Evolutionary conservation across 495 filamentous ascomycete species (phyloP), one percentile per base, ranked within the genome.

Genomic region (Penicillium chermesinum): DNA sequence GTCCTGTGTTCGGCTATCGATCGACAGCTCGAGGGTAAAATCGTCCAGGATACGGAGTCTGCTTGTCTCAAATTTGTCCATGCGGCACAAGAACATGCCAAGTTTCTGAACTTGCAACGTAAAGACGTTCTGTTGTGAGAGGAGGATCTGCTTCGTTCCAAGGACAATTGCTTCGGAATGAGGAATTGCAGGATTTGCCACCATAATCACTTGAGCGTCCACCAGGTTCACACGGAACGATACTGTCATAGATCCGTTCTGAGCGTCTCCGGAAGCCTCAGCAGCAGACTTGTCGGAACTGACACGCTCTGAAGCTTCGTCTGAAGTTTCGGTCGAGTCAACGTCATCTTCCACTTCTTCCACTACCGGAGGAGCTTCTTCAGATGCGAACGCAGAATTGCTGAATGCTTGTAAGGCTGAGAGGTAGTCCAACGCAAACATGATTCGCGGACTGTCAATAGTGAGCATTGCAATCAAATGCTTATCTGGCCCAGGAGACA

Each of bases 61-160:
- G 42, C 81, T 86, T 14, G 83, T 88, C 46, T 95, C 91, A 52
- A 95, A 95, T 51, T 86, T 86, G 61, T 98, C 93, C 94, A 98
- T 97, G 20, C 93, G 87, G 62, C 93, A 98, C 30, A 98, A 72
- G 66, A 96, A 98, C 91, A 98, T 97, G 46, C 93, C 94, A 38
- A 96, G 83, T 58, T 96, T 82, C 30, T 86, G 86, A 7, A 97
- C 78, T 58, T 97, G 94, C 47, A 98, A 74, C 8, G 94, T 96
- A 41, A 90, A 77, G 17, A 91, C 89, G 70, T 97, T 88, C 65
- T 98, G 93, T 58, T 93, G 87, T 12, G 93, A 93, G 9, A 97
- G 73, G 6, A 97, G 75, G 5, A 96, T 80, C 60, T 98, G 88
- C 63, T 97, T 96, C 7, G 89, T 95, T 14, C 90, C 85, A 14